Percentiles rank a stretch among this genome's conserved stretches.
Evolutionary conservation across 768 basidiomycete species (phyloP).

Genomic region (Termitomyces sp.): DNA sequence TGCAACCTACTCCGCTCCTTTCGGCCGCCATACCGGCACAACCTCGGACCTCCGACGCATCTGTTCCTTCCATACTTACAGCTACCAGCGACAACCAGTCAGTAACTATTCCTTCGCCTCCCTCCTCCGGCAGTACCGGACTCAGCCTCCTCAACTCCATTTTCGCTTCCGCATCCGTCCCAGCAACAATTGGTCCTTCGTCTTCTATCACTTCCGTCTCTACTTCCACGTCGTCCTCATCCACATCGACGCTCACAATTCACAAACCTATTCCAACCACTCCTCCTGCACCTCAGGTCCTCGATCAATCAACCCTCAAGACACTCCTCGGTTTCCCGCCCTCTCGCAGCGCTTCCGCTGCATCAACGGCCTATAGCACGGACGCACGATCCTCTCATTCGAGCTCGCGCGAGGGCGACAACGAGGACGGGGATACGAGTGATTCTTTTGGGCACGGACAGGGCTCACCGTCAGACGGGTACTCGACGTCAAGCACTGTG

Average conservation of each 20-base stretch:
- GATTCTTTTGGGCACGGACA: constrained; percentile 18
- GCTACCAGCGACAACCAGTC: constrained; percentile 19
- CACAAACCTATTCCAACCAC: constrained; percentile 54
- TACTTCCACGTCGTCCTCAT: constrained; percentile 13
- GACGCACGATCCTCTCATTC: constrained; percentile 29
- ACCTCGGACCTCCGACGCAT: not conserved
- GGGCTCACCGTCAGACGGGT: constrained; percentile 29
- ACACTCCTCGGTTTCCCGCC: constrained; percentile 54
- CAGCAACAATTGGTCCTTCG: not conserved
- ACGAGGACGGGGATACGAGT: constrained; percentile 37
- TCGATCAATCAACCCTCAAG: constrained; percentile 67
- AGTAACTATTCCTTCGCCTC: constrained; percentile 6
- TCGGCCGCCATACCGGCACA: constrained; percentile 3
- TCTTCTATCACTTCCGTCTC: constrained; percentile 9
- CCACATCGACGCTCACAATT: constrained; percentile 22
- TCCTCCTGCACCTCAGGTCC: constrained; percentile 53
- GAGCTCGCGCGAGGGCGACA: constrained; percentile 54
- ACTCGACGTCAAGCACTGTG: constrained; percentile 37
- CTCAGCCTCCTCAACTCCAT: constrained; percentile 60
- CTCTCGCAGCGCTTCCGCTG: constrained; percentile 34
- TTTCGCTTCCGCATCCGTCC: constrained; percentile 58
- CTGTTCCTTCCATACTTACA: constrained; percentile 41
- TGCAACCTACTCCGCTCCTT: constrained; percentile 21
- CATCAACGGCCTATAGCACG: constrained; percentile 25
- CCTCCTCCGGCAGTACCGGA: constrained; percentile 35